These are phyloP conservation scores for Ceratocystis huliohia DNA, from an alignment of 2,329 filamentous ascomycete genomes.

Conservation along the genomic window DNA sequence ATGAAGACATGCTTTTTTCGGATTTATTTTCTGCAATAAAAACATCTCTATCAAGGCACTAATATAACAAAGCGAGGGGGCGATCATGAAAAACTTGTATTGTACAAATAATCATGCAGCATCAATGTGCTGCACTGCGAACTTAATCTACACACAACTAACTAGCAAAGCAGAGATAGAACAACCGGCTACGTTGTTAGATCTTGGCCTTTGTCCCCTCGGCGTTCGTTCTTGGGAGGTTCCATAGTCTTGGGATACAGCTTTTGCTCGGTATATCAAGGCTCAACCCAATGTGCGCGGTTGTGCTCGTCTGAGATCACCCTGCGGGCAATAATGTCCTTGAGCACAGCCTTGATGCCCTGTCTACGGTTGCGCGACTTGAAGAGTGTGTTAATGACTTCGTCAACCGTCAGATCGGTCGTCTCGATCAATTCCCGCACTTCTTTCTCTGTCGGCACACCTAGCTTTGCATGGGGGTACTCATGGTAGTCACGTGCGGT, in stretches of 20 bases:
- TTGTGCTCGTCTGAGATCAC: slow-evolving; percentile 37
- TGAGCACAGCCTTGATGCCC: slow-evolving; percentile 54
- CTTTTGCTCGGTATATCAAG: neutral
- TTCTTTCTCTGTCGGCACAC: slow-evolving; percentile 59
- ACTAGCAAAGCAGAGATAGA: neutral
- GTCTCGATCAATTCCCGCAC: slow-evolving; percentile 35
- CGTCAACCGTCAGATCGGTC: slow-evolving; percentile 34
- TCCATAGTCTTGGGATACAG: neutral
- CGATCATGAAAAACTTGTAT: slow-evolving; percentile 11
- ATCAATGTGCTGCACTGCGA: neutral
- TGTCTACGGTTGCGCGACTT: slow-evolving; percentile 49
- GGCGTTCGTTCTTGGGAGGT: neutral
- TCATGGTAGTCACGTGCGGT: slow-evolving; percentile 49
- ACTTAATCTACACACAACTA: slow-evolving; percentile 17
- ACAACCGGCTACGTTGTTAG: neutral
- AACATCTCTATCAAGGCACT: neutral
- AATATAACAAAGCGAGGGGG: neutral
- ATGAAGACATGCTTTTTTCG: neutral
- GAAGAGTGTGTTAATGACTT: slow-evolving; percentile 53
- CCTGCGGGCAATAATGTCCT: slow-evolving; percentile 55
- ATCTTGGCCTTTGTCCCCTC: neutral
- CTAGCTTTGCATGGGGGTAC: slow-evolving; percentile 61
- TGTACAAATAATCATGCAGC: slow-evolving; percentile 14
- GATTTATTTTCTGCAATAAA: neutral
- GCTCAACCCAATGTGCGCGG: slow-evolving; percentile 30